Evolutionary conservation across 345 rosid species (phyloP).

Genomic region (Brassica napus): Da-Ae NC_063445.1:56202501-56203000

Average conservation of each 20-base stretch:
- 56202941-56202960: conserved; percentile 35
- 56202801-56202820: background rate
- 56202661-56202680: background rate
- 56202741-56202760: background rate
- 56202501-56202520: conserved; percentile 26
- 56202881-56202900: conserved; percentile 31
- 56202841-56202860: conserved; percentile 28
- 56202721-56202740: background rate
- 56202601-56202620: too few species aligned
- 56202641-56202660: too few species aligned
- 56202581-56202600: background rate
- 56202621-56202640: conserved; percentile 6
- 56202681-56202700: conserved; percentile 12
- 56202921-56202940: conserved; percentile 32
- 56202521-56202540: conserved; percentile 48
- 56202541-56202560: conserved; percentile 38
- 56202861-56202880: conserved; percentile 31
- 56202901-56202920: conserved; percentile 34
- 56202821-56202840: background rate
- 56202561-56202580: conserved; percentile 38
- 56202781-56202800: conserved; percentile 14
- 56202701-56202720: conserved; percentile 1
- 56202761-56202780: background rate
- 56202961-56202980: conserved; percentile 16
- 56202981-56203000: conserved; percentile 27